These are phyloP conservation scores for Plasmodium falciparum DNA, from an alignment of 169 alveolate species.

Conservation along the genomic window DNA sequence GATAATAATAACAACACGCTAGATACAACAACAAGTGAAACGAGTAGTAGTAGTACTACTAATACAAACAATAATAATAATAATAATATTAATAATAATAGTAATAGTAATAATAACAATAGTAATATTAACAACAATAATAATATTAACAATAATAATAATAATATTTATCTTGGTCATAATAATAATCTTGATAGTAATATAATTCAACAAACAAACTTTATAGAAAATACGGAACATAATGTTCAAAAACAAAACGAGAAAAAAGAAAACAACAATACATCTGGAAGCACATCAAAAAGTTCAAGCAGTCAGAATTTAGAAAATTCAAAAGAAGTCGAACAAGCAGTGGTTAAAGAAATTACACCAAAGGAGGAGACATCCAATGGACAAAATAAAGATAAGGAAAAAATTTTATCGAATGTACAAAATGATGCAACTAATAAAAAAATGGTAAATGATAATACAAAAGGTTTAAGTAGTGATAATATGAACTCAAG, in stretches of 20 bases:
- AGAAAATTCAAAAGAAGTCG: conserved; percentile 15
- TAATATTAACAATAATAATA: too few species aligned
- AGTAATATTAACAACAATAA: too few species aligned
- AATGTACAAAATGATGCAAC: conserved; percentile 4
- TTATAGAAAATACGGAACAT: background rate
- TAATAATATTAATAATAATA: too few species aligned
- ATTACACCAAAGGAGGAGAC: conserved; percentile 36
- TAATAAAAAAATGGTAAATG: background rate
- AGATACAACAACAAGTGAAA: too few species aligned
- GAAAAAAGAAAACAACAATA: background rate
- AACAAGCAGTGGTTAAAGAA: conserved; percentile 52
- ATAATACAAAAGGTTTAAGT: background rate
- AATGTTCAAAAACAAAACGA: background rate
- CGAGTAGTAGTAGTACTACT: too few species aligned
- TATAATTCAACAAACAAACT: background rate
- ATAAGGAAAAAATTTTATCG: background rate
- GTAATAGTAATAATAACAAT: too few species aligned
- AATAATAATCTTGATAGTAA: background rate
- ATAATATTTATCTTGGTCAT: too few species aligned
- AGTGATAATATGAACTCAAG: background rate
- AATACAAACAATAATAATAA: too few species aligned
- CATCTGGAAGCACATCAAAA: background rate
- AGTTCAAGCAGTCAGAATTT: background rate
- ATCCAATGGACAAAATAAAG: background rate
- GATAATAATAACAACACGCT: too few species aligned